Percentiles rank a stretch among this genome's conserved stretches.
Evolutionary conservation across 2,329 filamentous ascomycete genomes (phyloP).

Genomic region (Botrytis porri): DNA sequence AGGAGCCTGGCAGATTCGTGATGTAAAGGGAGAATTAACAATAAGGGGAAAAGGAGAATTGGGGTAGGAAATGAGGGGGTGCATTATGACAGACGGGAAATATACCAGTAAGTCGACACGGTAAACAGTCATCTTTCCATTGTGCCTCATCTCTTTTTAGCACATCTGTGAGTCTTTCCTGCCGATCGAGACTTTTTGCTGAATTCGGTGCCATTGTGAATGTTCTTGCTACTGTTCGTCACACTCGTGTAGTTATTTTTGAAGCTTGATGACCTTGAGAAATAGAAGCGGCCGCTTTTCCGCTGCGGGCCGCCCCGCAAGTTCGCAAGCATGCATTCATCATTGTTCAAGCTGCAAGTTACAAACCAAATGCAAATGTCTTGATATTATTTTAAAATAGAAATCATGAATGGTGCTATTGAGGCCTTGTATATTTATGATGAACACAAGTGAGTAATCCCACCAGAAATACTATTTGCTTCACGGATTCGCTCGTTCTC

Average conservation of each 20-base stretch:
- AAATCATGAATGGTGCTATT: conserved; percentile 77
- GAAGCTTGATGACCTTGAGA: conserved; percentile 10
- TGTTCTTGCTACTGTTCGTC: background rate
- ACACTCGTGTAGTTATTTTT: background rate
- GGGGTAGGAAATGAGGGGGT: too few species aligned
- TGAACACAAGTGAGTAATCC: conserved; percentile 73
- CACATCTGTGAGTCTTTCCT: conserved; percentile 32
- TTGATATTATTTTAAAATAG: conserved; percentile 20
- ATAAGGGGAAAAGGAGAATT: background rate
- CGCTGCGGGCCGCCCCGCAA: conserved; percentile 14
- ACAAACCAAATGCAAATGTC: conserved; percentile 26
- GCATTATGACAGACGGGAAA: background rate
- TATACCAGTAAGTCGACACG: conserved; percentile 37
- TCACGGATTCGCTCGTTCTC: conserved; percentile 27
- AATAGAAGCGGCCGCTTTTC: conserved; percentile 25
- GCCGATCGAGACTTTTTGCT: conserved; percentile 25
- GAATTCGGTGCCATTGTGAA: background rate
- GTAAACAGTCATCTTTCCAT: conserved; percentile 41
- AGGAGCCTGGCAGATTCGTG: background rate
- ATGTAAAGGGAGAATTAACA: background rate
- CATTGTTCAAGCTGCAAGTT: background rate
- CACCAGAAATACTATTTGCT: background rate
- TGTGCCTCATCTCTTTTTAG: conserved; percentile 30
- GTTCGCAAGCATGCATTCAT: conserved; percentile 10
- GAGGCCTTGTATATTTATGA: conserved; percentile 97